Evolutionary conservation across 768 basidiomycete species (phyloP).

Genomic region (Leccinum broughii): DNA sequence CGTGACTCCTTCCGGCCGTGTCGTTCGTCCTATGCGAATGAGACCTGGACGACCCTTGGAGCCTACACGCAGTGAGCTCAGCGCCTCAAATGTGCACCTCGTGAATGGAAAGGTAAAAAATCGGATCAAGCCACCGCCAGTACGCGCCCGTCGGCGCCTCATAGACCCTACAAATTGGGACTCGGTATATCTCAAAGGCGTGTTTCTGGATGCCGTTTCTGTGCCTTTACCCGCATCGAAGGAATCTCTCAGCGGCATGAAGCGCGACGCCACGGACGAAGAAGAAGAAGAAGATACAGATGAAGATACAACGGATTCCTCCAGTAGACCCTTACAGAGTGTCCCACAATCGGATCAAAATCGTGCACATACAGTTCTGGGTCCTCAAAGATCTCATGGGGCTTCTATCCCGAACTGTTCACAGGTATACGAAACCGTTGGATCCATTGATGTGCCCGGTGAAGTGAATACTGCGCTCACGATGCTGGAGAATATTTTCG

Average conservation of each 20-base stretch:
- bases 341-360: not conserved
- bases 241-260: not conserved
- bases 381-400: not conserved
- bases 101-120: conserved; percentile 41
- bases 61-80: conserved; percentile 14
- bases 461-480: conserved; percentile 20
- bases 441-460: conserved; percentile 6
- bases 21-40: conserved; percentile 69
- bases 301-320: not conserved
- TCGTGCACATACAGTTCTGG: not conserved
- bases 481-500: conserved; percentile 57
- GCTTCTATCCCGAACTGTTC: not conserved
- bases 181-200: conserved; percentile 67
- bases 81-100: conserved; percentile 8
- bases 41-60: conserved; percentile 63
- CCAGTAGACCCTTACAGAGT: not conserved
- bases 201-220: conserved; percentile 52
- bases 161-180: conserved; percentile 78
- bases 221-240: not conserved
- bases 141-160: conserved; percentile 57
- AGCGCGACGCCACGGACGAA: not conserved
- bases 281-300: not conserved
- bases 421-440: not conserved
- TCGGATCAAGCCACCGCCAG: conserved; percentile 49
- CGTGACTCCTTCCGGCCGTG: conserved; percentile 62